Evolutionary conservation across 2,329 filamentous ascomycete species (phyloP), one percentile per base, ranked within the genome.

Genomic region (Paecilomyces niveus): DNA sequence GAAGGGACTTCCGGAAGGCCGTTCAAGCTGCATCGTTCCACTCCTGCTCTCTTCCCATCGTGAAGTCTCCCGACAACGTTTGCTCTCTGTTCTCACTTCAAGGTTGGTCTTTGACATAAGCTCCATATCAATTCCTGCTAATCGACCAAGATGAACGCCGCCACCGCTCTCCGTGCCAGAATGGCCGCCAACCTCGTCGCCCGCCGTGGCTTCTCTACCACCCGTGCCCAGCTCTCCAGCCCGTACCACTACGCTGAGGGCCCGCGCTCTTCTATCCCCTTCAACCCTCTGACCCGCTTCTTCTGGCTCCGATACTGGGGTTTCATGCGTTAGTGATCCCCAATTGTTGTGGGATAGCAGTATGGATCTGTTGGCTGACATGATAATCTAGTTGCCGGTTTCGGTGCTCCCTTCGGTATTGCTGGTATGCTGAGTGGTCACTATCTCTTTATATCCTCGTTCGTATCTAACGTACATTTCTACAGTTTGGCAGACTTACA

Each of bases 231-330:
- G 77, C 81, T 96, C 75, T 85, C 83, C 70, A 95, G 90, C 75
- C 92, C 92, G 64, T 97, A 96, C 88, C 94, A 99, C 84, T 99
- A 99, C 83, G 89, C 93, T 69, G 93, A 97, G 83, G 94, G 93
- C 65, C 90, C 93, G 72, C 89, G 91, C 79, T 88, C 84, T 83
- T 97, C 97, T 85, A 80, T 99, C 66, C 94, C 94, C 67, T 99
- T 99, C 87, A 96, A 99, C 84, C 89, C 94, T 67, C 83, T 90
- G 81, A 93, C 87, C 74, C 90, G 87, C 80, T 89, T 83, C 80
- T 99, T 99, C 76, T 85, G 81, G 66, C 63, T 90, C 68, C 84
- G 88, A 79, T 99, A 89, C 87, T 95, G 91, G 89, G 74, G 74
- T 63, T 94, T 89, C 81, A 87, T 87, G 83, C 76, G 87, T 89